Conservation (phyloP, 352 stramenopile genomes). For the Phytophthora quininea region DNA sequence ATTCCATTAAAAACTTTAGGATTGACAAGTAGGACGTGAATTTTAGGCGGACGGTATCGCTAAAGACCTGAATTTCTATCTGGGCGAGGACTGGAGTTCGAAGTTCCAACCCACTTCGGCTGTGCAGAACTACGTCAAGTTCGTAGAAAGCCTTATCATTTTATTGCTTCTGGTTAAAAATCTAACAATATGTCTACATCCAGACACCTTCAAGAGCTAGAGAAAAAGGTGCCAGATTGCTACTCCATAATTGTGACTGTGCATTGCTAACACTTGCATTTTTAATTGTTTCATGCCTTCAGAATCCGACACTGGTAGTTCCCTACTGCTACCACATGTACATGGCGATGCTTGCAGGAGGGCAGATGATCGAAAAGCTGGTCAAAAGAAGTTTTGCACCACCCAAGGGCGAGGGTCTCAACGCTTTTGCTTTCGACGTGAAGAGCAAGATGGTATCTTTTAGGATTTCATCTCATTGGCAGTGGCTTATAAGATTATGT, state of each 20-base stretch:
- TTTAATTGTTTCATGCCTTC: conserved; percentile 4
- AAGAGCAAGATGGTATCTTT: conserved; percentile 55
- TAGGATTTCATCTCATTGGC: conserved; percentile 1
- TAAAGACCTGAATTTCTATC: conserved; percentile 68
- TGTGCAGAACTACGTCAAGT: conserved; percentile 64
- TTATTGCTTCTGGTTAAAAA: too few species aligned
- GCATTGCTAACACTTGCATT: not conserved
- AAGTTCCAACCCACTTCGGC: conserved; percentile 59
- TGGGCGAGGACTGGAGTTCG: conserved; percentile 61
- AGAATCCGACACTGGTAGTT: conserved; percentile 66
- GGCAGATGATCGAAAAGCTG: conserved; percentile 69
- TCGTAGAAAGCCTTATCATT: not conserved
- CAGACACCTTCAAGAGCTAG: conserved; percentile 60
- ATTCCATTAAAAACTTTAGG: too few species aligned
- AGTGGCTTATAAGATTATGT: not conserved
- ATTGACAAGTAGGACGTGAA: too few species aligned
- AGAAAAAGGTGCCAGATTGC: conserved; percentile 56
- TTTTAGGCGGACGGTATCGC: conserved; percentile 58
- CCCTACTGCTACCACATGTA: conserved; percentile 83
- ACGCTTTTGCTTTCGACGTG: conserved; percentile 56
- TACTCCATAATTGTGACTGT: not conserved
- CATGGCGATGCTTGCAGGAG: conserved; percentile 66
- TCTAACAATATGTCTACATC: too few species aligned
- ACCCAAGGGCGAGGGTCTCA: conserved; percentile 47
- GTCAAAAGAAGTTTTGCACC: conserved; percentile 64